Percentiles rank a stretch among this genome's conserved stretches.
phyloP scores from a whole-genome alignment of 208 protist genomes.

The Trypanosomatidae sp. region DNA sequence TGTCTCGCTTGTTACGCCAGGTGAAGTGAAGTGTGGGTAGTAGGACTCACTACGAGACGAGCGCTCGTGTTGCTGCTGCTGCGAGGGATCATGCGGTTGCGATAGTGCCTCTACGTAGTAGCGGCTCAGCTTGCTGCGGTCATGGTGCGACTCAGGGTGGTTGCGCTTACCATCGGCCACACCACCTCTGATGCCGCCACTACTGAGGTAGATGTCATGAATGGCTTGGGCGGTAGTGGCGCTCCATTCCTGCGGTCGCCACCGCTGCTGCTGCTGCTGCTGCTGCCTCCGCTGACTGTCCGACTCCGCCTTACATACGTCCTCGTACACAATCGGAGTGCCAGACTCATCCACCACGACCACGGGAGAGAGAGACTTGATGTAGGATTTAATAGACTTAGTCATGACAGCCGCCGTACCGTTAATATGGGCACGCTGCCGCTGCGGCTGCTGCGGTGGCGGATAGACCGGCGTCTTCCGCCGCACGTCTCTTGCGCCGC shows the following conservation, averaged over 20 bases:
- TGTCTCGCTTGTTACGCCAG: slow-evolving; percentile 1
- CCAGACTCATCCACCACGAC: slow-evolving; percentile 4
- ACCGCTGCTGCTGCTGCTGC: slow-evolving; percentile 7
- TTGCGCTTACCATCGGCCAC: background rate
- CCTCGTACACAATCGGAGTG: slow-evolving; percentile 1
- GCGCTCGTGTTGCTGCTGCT: slow-evolving; percentile 1
- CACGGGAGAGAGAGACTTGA: slow-evolving; percentile 9
- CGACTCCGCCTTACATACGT: background rate
- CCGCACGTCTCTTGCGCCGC: background rate
- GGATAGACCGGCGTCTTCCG: background rate
- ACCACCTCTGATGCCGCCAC: background rate
- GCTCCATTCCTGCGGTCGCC: background rate
- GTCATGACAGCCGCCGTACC: background rate
- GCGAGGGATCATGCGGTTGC: background rate
- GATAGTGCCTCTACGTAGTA: background rate
- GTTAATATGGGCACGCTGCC: background rate
- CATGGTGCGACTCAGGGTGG: background rate
- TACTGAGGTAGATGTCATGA: slow-evolving; percentile 7
- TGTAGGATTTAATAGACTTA: slow-evolving; percentile 2
- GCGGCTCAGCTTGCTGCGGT: background rate
- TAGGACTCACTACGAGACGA: background rate
- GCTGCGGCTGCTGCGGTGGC: background rate
- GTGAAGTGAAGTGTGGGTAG: slow-evolving; percentile 6
- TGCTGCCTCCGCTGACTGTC: background rate
- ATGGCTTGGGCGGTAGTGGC: background rate